Conservation (phyloP, 2,329 filamentous ascomycete genomes). For the Fusarium sulawesiense region DNA sequence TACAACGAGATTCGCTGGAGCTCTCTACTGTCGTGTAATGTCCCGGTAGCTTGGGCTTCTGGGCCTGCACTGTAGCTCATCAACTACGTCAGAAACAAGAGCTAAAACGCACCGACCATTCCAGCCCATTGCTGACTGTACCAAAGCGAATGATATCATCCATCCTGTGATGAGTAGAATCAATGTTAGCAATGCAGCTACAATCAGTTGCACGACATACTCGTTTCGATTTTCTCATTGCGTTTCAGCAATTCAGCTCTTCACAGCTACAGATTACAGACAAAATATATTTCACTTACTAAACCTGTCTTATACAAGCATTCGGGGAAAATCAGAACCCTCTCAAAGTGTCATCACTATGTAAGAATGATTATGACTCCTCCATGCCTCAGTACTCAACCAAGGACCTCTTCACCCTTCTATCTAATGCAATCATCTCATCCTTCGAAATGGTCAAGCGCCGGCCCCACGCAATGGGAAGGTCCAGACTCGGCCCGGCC, state of each 20-base stretch:
- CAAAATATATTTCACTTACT: neutral
- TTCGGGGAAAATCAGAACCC: neutral
- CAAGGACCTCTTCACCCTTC: neutral
- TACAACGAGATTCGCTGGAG: slow-evolving; percentile 5
- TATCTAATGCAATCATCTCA: neutral
- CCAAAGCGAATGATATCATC: slow-evolving; percentile 27
- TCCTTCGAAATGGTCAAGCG: slow-evolving; percentile 9
- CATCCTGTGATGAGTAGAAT: neutral
- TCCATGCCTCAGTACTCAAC: neutral
- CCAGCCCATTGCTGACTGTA: slow-evolving; percentile 19
- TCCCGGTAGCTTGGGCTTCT: neutral
- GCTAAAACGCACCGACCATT: slow-evolving; percentile 17
- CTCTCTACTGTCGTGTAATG: neutral
- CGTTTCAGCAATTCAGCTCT: neutral
- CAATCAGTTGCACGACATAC: neutral
- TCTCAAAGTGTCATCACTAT: neutral
- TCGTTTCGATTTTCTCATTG: neutral
- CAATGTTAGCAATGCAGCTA: neutral
- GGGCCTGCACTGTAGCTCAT: neutral
- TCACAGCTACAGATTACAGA: neutral
- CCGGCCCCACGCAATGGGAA: slow-evolving; percentile 20
- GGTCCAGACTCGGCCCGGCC: slow-evolving; percentile 20
- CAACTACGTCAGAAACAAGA: slow-evolving; percentile 27
- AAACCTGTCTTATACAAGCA: neutral
- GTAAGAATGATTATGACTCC: slow-evolving; percentile 9